These are phyloP conservation scores for Tolypocladium album DNA, from an alignment of 2,329 filamentous ascomycete species.

Conservation along the genomic window DNA sequence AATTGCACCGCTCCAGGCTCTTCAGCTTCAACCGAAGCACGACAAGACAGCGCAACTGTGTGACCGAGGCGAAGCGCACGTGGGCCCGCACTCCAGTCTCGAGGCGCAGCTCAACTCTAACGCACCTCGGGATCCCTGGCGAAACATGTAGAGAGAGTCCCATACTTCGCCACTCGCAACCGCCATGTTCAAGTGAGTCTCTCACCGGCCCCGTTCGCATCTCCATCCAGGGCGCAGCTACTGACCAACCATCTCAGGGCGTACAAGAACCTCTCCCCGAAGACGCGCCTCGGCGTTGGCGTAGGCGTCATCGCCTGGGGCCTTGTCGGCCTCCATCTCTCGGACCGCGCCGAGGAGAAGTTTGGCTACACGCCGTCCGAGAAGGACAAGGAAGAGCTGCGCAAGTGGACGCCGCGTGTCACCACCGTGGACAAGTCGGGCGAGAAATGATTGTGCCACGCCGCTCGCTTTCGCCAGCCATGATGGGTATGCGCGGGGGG, in stretches of 20 bases:
- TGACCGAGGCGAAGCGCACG: background rate
- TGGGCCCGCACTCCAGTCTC: background rate
- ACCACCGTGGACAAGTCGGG: constrained; percentile 39
- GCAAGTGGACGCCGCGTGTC: constrained; percentile 51
- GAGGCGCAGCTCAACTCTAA: background rate
- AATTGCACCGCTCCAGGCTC: background rate
- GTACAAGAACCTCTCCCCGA: constrained; percentile 62
- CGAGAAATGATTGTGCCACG: background rate
- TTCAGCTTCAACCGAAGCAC: background rate
- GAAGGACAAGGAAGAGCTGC: constrained; percentile 59
- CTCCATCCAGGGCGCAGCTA: background rate
- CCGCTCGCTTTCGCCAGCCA: background rate
- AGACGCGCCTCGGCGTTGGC: constrained; percentile 62
- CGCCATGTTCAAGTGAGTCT: constrained; percentile 9
- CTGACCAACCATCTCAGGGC: constrained; percentile 30
- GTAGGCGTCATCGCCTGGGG: constrained; percentile 69
- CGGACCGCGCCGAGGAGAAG: constrained; percentile 61
- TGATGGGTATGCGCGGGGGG: background rate
- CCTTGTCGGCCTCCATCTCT: constrained; percentile 58
- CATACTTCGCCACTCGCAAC: background rate
- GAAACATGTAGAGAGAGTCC: background rate
- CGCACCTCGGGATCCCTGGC: background rate
- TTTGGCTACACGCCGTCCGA: constrained; percentile 64
- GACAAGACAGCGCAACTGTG: background rate
- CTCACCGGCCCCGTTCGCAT: background rate